Base-by-base conservation (phyloP, 1,284 basidiomycete genomes). In the Rhodotorula sp. region DNA sequence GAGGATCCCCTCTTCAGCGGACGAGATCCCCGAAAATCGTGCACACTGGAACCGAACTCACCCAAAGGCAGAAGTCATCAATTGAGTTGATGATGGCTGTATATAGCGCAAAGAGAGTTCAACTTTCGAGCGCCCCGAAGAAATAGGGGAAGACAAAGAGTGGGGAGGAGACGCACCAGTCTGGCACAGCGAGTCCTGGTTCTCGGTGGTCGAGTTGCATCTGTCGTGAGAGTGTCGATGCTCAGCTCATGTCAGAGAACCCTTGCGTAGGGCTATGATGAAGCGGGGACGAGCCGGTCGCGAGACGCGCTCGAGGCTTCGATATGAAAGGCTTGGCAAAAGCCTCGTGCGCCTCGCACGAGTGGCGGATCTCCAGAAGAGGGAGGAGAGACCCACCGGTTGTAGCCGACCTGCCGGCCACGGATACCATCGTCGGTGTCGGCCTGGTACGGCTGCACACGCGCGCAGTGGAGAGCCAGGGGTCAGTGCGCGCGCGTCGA, bases 141-240 rank as follows among this genome's bases (percentile, higher is more conserved):
- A 20, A 20, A 31, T 6, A 6, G 16, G 23, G 10, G 10, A 26
- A 51, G 29, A 14, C 7, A 12, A 16, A 31, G 47, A 14, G 23
- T 10, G 23, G 20, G 56, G 18, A 43, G 46, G 15, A 26, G 23
- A 23, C 67, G 67, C 43, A 65, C 68, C 61, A 0, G 89, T 90
- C 81, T 90, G 89, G 78, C 89, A 90, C 61, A 85, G 70, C 0
- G 89, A 89, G 3, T 83, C 61, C 71, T 84, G 85, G 76, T 84
- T 84, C 58, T 74, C 66, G 15, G 72, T 76, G 3, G 72, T 71
- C 49, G 29, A 54, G 62, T 74, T 74, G 67, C 75, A 76, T 4
- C 68, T 61, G 69, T 48, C 15, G 34, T 18, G 43, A 47, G 23
- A 3, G 10, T 29, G 54, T 56, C 29, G 23, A 26, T 31, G 14